Evolutionary conservation across 768 basidiomycete genomes (phyloP).

Genomic region (Solioccasus polychromus): DNA sequence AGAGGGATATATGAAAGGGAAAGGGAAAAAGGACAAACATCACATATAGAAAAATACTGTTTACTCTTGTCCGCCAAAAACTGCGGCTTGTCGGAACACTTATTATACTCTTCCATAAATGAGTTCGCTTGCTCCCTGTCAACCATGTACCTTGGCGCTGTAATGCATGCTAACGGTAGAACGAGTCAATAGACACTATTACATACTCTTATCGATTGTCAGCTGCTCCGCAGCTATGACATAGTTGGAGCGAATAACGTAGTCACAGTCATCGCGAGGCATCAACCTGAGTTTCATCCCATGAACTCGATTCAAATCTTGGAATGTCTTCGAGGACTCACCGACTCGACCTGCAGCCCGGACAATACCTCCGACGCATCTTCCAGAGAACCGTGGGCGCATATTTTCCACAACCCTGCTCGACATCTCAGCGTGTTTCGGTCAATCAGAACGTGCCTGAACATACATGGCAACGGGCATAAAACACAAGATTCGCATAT

Average conservation of each 20-base stretch:
- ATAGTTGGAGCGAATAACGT: too few relatives aligned
- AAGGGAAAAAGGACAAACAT: background rate
- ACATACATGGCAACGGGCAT: conserved; percentile 15
- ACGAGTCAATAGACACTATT: background rate
- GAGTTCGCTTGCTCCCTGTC: background rate
- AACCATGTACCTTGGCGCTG: background rate
- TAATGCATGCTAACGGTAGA: background rate
- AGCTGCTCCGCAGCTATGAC: too few relatives aligned
- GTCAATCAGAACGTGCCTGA: background rate
- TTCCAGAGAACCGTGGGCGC: background rate
- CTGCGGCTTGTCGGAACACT: background rate
- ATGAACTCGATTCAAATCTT: rapidly evolving
- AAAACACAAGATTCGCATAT: conserved; percentile 40
- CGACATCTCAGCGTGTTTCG: background rate
- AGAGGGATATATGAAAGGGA: background rate
- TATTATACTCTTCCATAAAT: background rate
- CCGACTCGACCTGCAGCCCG: too few relatives aligned
- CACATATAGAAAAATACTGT: background rate
- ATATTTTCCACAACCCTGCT: conserved; percentile 1
- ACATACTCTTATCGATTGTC: too few relatives aligned
- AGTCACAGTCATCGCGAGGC: too few relatives aligned
- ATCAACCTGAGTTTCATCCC: background rate
- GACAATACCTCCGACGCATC: background rate
- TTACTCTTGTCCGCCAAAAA: background rate
- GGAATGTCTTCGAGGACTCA: too few relatives aligned